Evolutionary conservation across 228 moss, liverwort and hornwort genomes (phyloP).

Genomic region (Sphagnum fallax): DNA sequence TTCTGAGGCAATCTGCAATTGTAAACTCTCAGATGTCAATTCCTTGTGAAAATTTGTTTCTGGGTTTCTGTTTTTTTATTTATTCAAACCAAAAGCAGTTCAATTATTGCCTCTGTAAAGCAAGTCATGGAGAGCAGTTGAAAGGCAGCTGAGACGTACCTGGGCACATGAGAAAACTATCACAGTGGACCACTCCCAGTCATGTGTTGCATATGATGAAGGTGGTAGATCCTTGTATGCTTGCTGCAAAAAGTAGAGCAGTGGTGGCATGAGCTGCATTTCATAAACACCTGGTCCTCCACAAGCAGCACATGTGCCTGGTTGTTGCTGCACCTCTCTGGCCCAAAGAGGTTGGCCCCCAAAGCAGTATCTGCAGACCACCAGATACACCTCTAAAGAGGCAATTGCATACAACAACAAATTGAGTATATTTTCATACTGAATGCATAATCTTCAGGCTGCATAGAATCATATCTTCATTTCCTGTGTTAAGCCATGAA

Average conservation of each 20-base stretch:
- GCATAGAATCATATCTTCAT: not conserved
- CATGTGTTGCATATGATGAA: conserved; percentile 10
- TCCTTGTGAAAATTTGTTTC: too few species aligned
- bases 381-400: not conserved
- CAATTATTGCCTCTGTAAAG: too few species aligned
- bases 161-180: conserved; percentile 33
- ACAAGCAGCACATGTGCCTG: conserved; percentile 20
- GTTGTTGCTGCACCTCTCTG: conserved; percentile 6
- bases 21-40: too few species aligned
- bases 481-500: not conserved
- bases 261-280: conserved; percentile 48
- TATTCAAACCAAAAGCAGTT: too few species aligned
- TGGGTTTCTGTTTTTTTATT: too few species aligned
- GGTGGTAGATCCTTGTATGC: conserved; percentile 17
- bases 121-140: too few species aligned
- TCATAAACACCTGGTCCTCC: conserved; percentile 37
- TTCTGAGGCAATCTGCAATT: too few species aligned
- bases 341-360: conserved; percentile 28
- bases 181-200: conserved; percentile 43
- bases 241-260: conserved; percentile 46
- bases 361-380: conserved; percentile 22
- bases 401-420: not conserved
- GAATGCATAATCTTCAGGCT: not conserved
- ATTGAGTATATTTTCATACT: not conserved
- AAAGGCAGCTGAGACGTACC: not conserved